Evolutionary conservation across 78 protist species (phyloP).

Genomic region (Chrysochromulina tobinii): DNA sequence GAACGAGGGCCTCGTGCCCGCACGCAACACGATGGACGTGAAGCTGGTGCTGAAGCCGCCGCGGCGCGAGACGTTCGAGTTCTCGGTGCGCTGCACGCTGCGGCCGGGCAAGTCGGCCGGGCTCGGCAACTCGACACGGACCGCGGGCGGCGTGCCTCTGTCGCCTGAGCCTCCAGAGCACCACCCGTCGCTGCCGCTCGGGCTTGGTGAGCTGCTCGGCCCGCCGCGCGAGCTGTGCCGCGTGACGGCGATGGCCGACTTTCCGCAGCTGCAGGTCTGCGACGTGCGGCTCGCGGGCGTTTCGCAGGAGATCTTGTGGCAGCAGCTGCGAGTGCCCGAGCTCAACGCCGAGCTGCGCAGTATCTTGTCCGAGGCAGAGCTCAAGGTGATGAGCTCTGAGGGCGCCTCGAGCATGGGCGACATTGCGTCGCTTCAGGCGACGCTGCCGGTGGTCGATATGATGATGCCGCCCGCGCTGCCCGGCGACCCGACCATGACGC

Average conservation of each 20-base stretch:
- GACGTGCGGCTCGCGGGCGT: neutral
- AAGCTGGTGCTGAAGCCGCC: neutral
- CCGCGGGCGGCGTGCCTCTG: too few species aligned
- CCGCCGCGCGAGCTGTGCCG: neutral
- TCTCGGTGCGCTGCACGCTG: neutral
- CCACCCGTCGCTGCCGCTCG: too few species aligned
- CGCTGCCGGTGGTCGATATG: neutral
- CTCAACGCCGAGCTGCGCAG: neutral
- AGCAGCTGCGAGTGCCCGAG: neutral
- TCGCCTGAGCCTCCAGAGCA: too few species aligned
- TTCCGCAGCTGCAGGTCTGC: neutral
- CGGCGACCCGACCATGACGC: neutral
- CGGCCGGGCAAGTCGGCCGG: neutral
- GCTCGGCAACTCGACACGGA: neutral
- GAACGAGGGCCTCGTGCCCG: neutral
- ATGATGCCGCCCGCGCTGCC: neutral
- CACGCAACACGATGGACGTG: neutral
- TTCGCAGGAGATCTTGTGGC: neutral
- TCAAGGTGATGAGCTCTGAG: too few species aligned
- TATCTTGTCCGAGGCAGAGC: neutral
- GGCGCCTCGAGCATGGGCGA: too few species aligned
- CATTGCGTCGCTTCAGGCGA: neutral
- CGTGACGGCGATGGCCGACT: neutral
- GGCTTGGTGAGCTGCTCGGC: neutral
- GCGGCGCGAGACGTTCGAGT: neutral